phyloP scores from a whole-genome alignment of 805 yeast genomes.

The Metschnikowia cubensis region DNA sequence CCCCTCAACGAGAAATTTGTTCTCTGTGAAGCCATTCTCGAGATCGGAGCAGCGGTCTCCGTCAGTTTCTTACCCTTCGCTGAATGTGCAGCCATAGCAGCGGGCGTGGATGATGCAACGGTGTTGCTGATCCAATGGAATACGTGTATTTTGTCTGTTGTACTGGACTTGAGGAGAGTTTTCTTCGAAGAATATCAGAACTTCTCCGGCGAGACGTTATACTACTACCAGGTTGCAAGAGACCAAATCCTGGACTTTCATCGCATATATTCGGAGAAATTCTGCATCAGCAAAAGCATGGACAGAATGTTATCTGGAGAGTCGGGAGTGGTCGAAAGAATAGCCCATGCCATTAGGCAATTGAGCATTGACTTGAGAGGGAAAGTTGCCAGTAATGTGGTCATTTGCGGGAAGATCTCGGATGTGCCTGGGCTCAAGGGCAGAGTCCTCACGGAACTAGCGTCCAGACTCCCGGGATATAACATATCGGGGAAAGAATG shows the following conservation, averaged over 20 bases:
- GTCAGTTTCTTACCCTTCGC: constrained; percentile 13
- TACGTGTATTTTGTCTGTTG: constrained; percentile 6
- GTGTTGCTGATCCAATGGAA: constrained; percentile 15
- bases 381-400: constrained; percentile 9
- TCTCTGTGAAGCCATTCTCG: constrained; percentile 12
- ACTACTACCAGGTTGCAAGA: constrained; percentile 4
- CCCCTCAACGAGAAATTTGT: constrained; percentile 9
- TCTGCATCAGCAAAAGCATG: not conserved
- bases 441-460: constrained; percentile 6
- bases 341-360: constrained; percentile 4
- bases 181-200: constrained; percentile 1
- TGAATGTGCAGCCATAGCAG: constrained; percentile 12
- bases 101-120: constrained; percentile 13
- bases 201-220: constrained; percentile 12
- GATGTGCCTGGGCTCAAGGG: constrained; percentile 9
- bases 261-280: not conserved
- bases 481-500: constrained; percentile 9
- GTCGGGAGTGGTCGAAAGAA: not conserved
- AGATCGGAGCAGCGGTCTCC: constrained; percentile 7
- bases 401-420: constrained; percentile 10
- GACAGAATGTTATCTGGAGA: not conserved
- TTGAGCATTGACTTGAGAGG: constrained; percentile 11
- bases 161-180: constrained; percentile 11
- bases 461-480: constrained; percentile 3
- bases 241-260: not conserved